phyloP scores from a whole-genome alignment of 2,329 filamentous ascomycete genomes.

The Colletotrichum plurivorum region DNA sequence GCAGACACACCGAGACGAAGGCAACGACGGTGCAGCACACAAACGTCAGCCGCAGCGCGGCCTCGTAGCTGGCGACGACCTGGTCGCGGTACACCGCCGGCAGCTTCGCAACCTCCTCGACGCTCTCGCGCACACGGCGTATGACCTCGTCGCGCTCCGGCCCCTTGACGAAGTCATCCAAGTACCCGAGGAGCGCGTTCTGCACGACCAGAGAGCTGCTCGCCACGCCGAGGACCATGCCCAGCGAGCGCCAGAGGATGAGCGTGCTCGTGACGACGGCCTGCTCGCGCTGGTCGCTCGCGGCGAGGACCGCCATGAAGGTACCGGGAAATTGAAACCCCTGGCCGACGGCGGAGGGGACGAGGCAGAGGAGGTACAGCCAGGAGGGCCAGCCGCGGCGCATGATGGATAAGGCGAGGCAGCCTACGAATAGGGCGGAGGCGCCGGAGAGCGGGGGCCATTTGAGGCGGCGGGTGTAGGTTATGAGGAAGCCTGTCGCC shows the following conservation, averaged over 20 bases:
- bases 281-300: constrained; percentile 72
- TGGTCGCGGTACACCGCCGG: constrained; percentile 63
- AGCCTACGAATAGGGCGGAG: constrained; percentile 63
- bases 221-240: constrained; percentile 81
- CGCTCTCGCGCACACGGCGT: constrained; percentile 64
- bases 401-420: constrained; percentile 64
- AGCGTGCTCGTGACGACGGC: constrained; percentile 80
- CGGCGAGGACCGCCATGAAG: constrained; percentile 74
- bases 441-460: constrained; percentile 70
- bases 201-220: constrained; percentile 80
- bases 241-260: constrained; percentile 79
- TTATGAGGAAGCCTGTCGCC: constrained; percentile 73
- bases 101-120: constrained; percentile 65
- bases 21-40: constrained; percentile 61
- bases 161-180: constrained; percentile 71
- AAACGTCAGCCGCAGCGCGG: constrained; percentile 64
- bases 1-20: constrained; percentile 60
- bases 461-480: constrained; percentile 71
- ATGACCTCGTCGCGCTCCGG: constrained; percentile 71
- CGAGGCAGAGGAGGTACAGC: constrained; percentile 69
- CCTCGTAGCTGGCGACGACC: constrained; percentile 69
- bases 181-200: constrained; percentile 74
- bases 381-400: constrained; percentile 64
- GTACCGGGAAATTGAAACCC: constrained; percentile 76
- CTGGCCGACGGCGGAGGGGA: constrained; percentile 70